Evolutionary conservation across 352 stramenopile species (phyloP), one percentile per base, ranked within the genome.

Genomic region (Phytophthora syringae): DNA sequence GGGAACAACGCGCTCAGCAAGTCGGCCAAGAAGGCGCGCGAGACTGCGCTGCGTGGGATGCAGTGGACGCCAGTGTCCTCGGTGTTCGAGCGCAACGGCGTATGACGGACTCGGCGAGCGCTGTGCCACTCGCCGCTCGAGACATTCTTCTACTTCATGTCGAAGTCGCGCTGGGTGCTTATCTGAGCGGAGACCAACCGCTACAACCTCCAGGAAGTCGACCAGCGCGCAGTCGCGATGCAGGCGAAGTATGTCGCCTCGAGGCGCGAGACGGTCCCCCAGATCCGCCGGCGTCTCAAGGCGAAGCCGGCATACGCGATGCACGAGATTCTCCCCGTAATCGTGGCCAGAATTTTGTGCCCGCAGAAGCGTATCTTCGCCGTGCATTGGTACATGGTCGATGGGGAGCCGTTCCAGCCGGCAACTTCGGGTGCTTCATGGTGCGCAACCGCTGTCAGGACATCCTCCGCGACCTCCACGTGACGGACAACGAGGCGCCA

Each of bases 111-210:
- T 32, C n/a, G n/a, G 22, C 34, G n/a, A 7, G 28, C 28, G 3
- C 0, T 37, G 1, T 44, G 10, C 0, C 15, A 60, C n/a, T 61
- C 50, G 7, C 59, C 51, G 7, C 50, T 67, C 3, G 2, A 22
- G n/a, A 27, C 50, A 16, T 73, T 80, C 42, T 74, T 72, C 43
- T 66, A 55, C 15, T 68, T 70, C 20, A 42, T 76, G 30, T 50
- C 54, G 1, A 67, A 60, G n/a, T 39, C 53, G 0, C 16, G 77
- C 22, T 70, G 53, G 64, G 54, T 61, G 4, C 3, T 9, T 1
- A 73, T 77, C 7, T 18, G 28, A 5, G 13, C 10, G 0, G 64
- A 74, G 44, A 70, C 57, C 1, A 80, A 77, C 21, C 60, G 58
- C 0, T 75, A 72, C 54, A 34, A 51, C 1, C 42, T 32, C 0